A percentile compares a stretch with the other conserved stretches of the same genome.
Evolutionary conservation across 148 eudicot genomes (phyloP).

Genomic region (Dysphania ambrosioides): DNA sequence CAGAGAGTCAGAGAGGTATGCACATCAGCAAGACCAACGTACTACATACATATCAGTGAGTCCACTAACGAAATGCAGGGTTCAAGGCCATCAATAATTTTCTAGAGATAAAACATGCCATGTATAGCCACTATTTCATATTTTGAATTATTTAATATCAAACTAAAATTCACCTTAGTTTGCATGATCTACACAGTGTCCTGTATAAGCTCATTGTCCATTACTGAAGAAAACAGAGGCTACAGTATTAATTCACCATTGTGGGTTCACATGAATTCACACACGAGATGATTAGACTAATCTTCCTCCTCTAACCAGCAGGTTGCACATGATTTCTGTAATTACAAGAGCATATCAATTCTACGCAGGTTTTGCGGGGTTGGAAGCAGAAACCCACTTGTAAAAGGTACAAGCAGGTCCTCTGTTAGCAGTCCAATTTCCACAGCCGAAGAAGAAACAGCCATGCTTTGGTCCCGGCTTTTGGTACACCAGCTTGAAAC

Average conservation of each 20-base stretch:
- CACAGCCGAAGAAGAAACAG: slow-evolving; percentile 74
- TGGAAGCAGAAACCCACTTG: slow-evolving; percentile 56
- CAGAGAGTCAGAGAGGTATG: neutral
- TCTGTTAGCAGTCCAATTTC: slow-evolving; percentile 69
- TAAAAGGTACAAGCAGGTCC: slow-evolving; percentile 69
- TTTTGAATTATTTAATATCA: slow-evolving; percentile 5
- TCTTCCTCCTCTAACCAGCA: slow-evolving; percentile 7
- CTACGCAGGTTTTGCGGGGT: slow-evolving; percentile 20
- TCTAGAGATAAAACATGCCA: neutral
- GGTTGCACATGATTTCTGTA: neutral
- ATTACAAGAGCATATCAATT: neutral
- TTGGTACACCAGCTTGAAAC: slow-evolving; percentile 51
- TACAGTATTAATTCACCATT: slow-evolving; percentile 2
- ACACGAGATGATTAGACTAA: neutral
- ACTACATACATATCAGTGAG: too few species aligned
- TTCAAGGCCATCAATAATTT: neutral
- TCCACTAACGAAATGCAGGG: neutral
- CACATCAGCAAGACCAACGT: neutral
- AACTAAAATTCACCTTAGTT: slow-evolving; percentile 21
- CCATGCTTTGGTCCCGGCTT: slow-evolving; percentile 74
- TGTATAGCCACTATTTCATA: neutral
- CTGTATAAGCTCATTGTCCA: slow-evolving; percentile 8
- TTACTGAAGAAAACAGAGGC: slow-evolving; percentile 11
- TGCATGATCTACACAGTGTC: slow-evolving; percentile 10
- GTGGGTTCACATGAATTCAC: slow-evolving; percentile 2